phyloP scores from a whole-genome alignment of 805 yeast genomes.

The Metschnikowia santaceciliae region DNA sequence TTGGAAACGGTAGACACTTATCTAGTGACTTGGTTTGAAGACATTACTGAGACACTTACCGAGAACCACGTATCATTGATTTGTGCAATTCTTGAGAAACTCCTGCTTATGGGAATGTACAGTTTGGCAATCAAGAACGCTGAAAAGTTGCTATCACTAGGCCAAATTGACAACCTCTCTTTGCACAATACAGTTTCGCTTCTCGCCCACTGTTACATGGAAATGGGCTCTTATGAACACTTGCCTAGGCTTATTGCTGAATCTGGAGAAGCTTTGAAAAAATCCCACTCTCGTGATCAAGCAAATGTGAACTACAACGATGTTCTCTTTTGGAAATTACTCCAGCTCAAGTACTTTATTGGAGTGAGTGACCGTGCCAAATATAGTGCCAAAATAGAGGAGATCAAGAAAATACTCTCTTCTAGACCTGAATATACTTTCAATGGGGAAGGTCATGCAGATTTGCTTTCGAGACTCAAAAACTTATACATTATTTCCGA shows the following conservation, averaged over 20 bases:
- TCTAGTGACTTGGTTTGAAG: conserved; percentile 4
- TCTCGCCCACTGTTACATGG: conserved; percentile 6
- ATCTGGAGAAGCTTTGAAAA: conserved; percentile 10
- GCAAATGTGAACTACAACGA: conserved; percentile 9
- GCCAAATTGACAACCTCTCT: not conserved
- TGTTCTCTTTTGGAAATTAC: conserved; percentile 23
- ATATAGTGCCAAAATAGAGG: conserved; percentile 22
- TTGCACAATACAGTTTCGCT: conserved; percentile 5
- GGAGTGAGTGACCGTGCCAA: conserved; percentile 15
- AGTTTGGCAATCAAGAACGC: not conserved
- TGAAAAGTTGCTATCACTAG: not conserved
- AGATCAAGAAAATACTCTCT: conserved; percentile 21
- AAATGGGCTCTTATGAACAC: conserved; percentile 1
- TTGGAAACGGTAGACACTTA: not conserved
- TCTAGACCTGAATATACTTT: conserved; percentile 29
- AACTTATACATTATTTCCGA: conserved; percentile 30
- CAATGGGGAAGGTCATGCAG: conserved; percentile 8
- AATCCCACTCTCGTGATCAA: not conserved
- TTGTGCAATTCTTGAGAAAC: conserved; percentile 1
- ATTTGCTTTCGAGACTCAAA: conserved; percentile 20
- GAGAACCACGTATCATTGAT: not conserved
- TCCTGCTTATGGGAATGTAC: conserved; percentile 8
- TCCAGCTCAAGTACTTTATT: conserved; percentile 29
- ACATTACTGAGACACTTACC: not conserved
- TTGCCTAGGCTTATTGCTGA: conserved; percentile 17